Percentiles rank a stretch among this genome's conserved stretches.
phyloP scores from a whole-genome alignment of 2,329 filamentous ascomycete species.

The Stachybotrys chlorohalonatus region DNA sequence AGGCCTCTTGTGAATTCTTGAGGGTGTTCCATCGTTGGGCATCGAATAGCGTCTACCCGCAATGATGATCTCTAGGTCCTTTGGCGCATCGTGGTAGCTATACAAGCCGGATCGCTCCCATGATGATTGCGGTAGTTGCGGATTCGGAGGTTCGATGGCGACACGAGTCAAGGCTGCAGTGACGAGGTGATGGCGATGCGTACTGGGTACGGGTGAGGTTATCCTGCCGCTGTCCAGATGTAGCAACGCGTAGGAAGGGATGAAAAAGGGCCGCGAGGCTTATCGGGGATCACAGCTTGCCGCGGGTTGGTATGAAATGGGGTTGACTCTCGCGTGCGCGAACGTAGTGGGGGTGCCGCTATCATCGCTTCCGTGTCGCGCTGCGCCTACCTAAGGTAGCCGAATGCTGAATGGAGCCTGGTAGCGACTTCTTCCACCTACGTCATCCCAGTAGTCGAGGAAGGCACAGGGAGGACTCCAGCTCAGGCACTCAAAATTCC shows the following conservation, averaged over 20 bases:
- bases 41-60: no score
- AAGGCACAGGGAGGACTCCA: not conserved
- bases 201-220: no score
- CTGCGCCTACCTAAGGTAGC: no score
- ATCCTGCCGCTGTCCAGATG: no score
- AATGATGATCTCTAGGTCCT: not conserved
- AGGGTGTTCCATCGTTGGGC: not conserved
- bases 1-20: constrained; percentile 9
- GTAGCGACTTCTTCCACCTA: no score
- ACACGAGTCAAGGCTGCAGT: no score
- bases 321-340: not conserved
- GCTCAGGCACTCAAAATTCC: not conserved
- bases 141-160: no score
- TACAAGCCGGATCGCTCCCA: constrained; percentile 11
- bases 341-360: not conserved
- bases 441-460: not conserved
- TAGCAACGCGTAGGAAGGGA: not conserved
- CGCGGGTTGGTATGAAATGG: no score
- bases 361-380: no score
- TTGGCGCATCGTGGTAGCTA: not conserved
- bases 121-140: constrained; percentile 1
- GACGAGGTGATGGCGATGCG: no score
- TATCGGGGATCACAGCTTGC: not conserved
- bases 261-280: not conserved
- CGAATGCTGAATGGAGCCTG: no score